These are phyloP conservation scores for Escallonia herrerae DNA, from an alignment of 129 eudicot genomes.

Conservation along the genomic window DNA sequence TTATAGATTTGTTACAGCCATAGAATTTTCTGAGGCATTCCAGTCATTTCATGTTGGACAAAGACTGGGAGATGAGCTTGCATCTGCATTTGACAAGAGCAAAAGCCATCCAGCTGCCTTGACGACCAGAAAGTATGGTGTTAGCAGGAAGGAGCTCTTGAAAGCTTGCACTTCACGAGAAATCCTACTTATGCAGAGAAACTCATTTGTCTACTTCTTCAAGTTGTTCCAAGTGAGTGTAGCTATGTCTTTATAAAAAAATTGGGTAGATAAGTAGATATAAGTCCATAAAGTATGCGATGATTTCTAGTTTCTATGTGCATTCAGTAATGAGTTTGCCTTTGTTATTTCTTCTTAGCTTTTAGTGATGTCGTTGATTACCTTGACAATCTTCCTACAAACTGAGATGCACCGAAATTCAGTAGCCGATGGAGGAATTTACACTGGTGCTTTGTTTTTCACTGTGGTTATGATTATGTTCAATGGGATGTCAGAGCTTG, in stretches of 20 bases:
- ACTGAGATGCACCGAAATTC: slow-evolving; percentile 4
- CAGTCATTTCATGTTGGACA: slow-evolving; percentile 50
- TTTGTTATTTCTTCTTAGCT: neutral
- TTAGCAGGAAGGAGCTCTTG: slow-evolving; percentile 44
- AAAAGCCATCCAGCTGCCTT: slow-evolving; percentile 73
- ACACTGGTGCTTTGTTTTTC: slow-evolving; percentile 13
- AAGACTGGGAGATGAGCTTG: slow-evolving; percentile 26
- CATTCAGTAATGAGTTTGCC: too few species aligned
- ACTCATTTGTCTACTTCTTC: slow-evolving; percentile 46
- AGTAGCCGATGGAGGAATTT: slow-evolving; percentile 1
- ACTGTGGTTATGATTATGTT: slow-evolving; percentile 9
- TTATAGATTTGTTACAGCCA: slow-evolving; percentile 41
- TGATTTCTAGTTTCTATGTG: too few species aligned
- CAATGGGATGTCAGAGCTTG: slow-evolving; percentile 60
- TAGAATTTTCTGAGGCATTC: slow-evolving; percentile 57
- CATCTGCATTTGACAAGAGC: slow-evolving; percentile 42
- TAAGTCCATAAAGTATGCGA: too few species aligned
- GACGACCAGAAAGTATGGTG: slow-evolving; percentile 45
- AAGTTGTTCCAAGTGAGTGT: slow-evolving; percentile 45
- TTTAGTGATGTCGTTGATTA: neutral
- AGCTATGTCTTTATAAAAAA: too few species aligned
- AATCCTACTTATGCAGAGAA: slow-evolving; percentile 58
- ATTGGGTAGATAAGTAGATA: too few species aligned
- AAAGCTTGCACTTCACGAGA: slow-evolving; percentile 52
- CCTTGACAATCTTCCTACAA: slow-evolving; percentile 17